Percentiles rank a stretch among this genome's conserved stretches.
Evolutionary conservation across 1,139 yeast genomes (phyloP).

Genomic region (Kodamaea suecica): DNA sequence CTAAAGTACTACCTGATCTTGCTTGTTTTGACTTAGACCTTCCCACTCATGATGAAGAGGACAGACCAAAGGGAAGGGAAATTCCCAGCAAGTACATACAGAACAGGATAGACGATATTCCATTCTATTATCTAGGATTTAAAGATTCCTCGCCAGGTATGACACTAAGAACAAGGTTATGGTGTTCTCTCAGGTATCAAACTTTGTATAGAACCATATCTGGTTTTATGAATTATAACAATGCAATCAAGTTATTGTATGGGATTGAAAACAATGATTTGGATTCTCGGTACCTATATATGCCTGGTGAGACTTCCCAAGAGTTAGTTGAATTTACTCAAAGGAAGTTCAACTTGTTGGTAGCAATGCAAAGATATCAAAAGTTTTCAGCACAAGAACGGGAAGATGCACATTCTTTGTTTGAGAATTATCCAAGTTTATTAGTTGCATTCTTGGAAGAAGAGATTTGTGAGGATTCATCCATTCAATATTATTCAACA

Average conservation of each 20-base stretch:
- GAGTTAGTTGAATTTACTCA: slow-evolving; percentile 52
- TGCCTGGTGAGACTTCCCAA: slow-evolving; percentile 31
- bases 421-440: slow-evolving; percentile 61
- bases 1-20: slow-evolving; percentile 15
- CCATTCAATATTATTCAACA: slow-evolving; percentile 52
- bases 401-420: slow-evolving; percentile 52
- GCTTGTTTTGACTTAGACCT: slow-evolving; percentile 3
- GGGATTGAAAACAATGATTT: slow-evolving; percentile 52
- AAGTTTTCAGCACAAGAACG: slow-evolving; percentile 51
- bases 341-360: slow-evolving; percentile 63
- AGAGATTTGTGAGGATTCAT: slow-evolving; percentile 31
- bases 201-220: slow-evolving; percentile 75
- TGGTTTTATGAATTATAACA: slow-evolving; percentile 69
- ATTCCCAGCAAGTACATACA: slow-evolving; percentile 18
- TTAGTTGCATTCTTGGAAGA: slow-evolving; percentile 58
- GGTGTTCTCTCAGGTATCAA: slow-evolving; percentile 81
- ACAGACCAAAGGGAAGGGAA: slow-evolving; percentile 16
- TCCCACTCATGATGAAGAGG: slow-evolving; percentile 8
- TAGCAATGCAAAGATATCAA: slow-evolving; percentile 67
- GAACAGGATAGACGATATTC: slow-evolving; percentile 53
- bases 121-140: slow-evolving; percentile 71
- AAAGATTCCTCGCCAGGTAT: slow-evolving; percentile 59
- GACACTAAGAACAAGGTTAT: slow-evolving; percentile 65
- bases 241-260: slow-evolving; percentile 65
- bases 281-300: slow-evolving; percentile 17